A percentile compares a stretch with the other conserved stretches of the same genome.
Conservation (phyloP, 2,329 filamentous ascomycete genomes). For the Sarocladiaceae sp. region DNA sequence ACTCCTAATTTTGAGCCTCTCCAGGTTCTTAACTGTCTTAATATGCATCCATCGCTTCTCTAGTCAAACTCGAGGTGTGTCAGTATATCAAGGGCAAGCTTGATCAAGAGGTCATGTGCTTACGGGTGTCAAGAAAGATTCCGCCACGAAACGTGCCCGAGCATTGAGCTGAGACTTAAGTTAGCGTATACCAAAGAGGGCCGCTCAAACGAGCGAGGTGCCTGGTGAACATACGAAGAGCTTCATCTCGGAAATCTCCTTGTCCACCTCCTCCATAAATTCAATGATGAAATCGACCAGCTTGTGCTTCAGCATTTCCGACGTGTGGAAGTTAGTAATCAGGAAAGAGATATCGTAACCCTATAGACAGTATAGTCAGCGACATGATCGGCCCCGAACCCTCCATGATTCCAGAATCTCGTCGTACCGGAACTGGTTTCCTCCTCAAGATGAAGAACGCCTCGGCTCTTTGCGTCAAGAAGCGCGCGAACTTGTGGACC, state of each 20-base stretch:
- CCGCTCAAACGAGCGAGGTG: too few relatives aligned
- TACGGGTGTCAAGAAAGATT: conserved; percentile 95
- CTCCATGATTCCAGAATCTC: not conserved
- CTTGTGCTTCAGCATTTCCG: conserved; percentile 98
- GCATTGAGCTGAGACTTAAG: conserved; percentile 68
- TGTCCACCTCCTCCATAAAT: conserved; percentile 99
- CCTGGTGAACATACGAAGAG: conserved; percentile 72
- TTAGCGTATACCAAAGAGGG: conserved; percentile 12
- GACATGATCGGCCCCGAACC: conserved; percentile 12
- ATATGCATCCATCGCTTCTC: conserved; percentile 15
- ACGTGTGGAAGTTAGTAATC: conserved; percentile 97
- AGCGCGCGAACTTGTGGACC: conserved; percentile 96
- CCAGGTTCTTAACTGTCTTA: not conserved
- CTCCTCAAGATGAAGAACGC: conserved; percentile 93
- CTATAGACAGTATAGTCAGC: conserved; percentile 35
- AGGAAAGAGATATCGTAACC: conserved; percentile 98
- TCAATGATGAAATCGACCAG: conserved; percentile 98
- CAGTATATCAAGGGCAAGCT: conserved; percentile 6
- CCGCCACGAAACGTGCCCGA: conserved; percentile 91
- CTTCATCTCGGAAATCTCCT: conserved; percentile 99
- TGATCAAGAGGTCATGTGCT: conserved; percentile 17
- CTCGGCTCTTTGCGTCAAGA: conserved; percentile 92
- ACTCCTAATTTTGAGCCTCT: conserved; percentile 4
- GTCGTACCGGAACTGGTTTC: conserved; percentile 82
- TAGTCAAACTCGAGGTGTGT: conserved; percentile 24